Conservation (phyloP, 176 grass and related monocot genomes). For the Chloris gayana region DNA sequence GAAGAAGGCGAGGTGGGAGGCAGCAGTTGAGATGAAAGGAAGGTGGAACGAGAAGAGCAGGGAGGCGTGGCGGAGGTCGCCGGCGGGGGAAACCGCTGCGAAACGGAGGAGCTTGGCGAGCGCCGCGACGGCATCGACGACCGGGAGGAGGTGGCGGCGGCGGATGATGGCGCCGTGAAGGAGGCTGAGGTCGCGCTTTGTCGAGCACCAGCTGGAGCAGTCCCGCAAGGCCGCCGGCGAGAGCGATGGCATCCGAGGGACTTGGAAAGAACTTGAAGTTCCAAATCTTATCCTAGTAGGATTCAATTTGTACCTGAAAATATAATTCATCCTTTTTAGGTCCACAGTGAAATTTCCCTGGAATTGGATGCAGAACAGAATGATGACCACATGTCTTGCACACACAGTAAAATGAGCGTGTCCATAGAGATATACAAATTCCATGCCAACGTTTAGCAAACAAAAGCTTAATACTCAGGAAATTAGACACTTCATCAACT, state of each 20-base stretch:
- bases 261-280: too few relatives aligned
- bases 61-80: slow-evolving; percentile 52
- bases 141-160: slow-evolving; percentile 46
- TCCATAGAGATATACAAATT: too few relatives aligned
- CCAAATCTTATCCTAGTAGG: too few relatives aligned
- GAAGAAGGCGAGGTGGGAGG: slow-evolving; percentile 63
- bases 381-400: too few relatives aligned
- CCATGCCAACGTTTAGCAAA: too few relatives aligned
- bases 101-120: slow-evolving; percentile 71
- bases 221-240: slow-evolving; percentile 23
- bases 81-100: slow-evolving; percentile 54
- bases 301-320: too few relatives aligned
- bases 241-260: slow-evolving; percentile 35
- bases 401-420: too few relatives aligned
- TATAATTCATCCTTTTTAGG: too few relatives aligned
- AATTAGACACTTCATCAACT: too few relatives aligned
- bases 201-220: slow-evolving; percentile 35
- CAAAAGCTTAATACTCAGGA: too few relatives aligned
- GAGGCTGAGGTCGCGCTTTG: slow-evolving; percentile 37
- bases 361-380: too few relatives aligned
- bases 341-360: too few relatives aligned
- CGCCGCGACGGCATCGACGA: slow-evolving; percentile 17
- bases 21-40: slow-evolving; percentile 28
- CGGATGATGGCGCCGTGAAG: slow-evolving; percentile 51
- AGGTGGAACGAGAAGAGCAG: slow-evolving; percentile 47